These are phyloP conservation scores for Phytophthora tentaculata DNA, from an alignment of 352 stramenopile genomes.

Conservation along the genomic window DNA sequence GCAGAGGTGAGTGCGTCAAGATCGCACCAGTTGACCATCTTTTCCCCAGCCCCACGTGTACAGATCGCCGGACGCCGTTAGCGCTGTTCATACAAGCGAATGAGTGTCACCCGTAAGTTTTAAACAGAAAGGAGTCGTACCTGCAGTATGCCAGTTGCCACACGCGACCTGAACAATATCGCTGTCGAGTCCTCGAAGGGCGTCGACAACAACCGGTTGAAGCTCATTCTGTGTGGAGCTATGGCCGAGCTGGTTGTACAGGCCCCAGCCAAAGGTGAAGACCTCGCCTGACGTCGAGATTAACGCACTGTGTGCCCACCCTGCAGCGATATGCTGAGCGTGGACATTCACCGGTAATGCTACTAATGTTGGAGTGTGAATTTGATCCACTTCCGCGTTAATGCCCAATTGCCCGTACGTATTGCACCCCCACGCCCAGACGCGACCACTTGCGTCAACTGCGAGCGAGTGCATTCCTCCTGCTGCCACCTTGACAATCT, in stretches of 20 bases:
- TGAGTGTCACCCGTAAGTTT: constrained; percentile 21
- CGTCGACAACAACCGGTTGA: constrained; percentile 41
- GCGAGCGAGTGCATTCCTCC: constrained; percentile 73
- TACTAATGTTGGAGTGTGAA: constrained; percentile 17
- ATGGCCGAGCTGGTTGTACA: constrained; percentile 84
- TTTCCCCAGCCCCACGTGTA: constrained; percentile 85
- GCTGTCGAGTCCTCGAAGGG: constrained; percentile 60
- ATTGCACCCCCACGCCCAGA: constrained; percentile 80
- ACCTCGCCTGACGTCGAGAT: constrained; percentile 44
- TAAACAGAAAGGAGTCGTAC: constrained; percentile 5
- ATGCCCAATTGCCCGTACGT: constrained; percentile 62
- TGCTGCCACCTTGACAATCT: constrained; percentile 40
- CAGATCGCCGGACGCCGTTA: constrained; percentile 65
- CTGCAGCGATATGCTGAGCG: constrained; percentile 43
- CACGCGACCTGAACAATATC: constrained; percentile 60
- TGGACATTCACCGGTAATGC: constrained; percentile 8
- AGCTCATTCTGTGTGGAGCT: constrained; percentile 45
- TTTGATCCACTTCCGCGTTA: constrained; percentile 7
- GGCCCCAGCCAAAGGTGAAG: constrained; percentile 77
- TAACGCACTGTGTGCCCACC: constrained; percentile 61
- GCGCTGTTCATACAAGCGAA: constrained; percentile 27
- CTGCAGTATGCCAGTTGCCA: constrained; percentile 80
- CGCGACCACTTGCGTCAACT: constrained; percentile 36
- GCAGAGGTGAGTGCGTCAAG: constrained; percentile 1
- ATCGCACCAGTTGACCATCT: constrained; percentile 72